Conservation (phyloP, 257 asterid genomes). For the Lantana camara region DNA sequence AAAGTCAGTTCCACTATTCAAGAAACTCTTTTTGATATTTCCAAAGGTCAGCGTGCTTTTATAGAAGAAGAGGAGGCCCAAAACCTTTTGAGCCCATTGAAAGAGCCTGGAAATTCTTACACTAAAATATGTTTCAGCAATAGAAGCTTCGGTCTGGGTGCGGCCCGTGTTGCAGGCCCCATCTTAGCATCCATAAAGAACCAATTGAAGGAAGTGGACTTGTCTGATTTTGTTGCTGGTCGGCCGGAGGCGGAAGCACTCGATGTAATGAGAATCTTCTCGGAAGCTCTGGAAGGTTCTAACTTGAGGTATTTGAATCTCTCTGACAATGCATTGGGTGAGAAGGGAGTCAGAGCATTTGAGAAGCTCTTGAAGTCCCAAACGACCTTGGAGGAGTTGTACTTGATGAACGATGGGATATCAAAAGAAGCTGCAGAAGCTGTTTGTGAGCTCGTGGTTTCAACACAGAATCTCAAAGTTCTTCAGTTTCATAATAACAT, state of each 20-base stretch:
- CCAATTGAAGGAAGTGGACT: slow-evolving; percentile 83
- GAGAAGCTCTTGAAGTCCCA: slow-evolving; percentile 80
- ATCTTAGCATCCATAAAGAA: slow-evolving; percentile 66
- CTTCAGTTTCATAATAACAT: slow-evolving; percentile 94
- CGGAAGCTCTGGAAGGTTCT: slow-evolving; percentile 88
- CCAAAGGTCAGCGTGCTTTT: slow-evolving; percentile 83
- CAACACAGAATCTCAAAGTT: slow-evolving; percentile 63
- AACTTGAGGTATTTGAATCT: slow-evolving; percentile 69
- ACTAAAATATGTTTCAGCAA: slow-evolving; percentile 88
- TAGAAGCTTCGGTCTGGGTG: slow-evolving; percentile 82
- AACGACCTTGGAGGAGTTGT: slow-evolving; percentile 71
- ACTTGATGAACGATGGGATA: slow-evolving; percentile 87
- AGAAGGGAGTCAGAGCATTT: slow-evolving; percentile 93
- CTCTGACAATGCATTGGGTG: slow-evolving; percentile 93
- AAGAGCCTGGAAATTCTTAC: slow-evolving; percentile 69
- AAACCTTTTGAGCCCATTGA: slow-evolving; percentile 73
- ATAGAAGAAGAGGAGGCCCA: slow-evolving; percentile 79
- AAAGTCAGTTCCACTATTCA: slow-evolving; percentile 31
- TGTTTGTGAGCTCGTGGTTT: slow-evolving; percentile 78
- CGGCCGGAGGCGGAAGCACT: slow-evolving; percentile 94
- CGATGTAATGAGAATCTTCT: slow-evolving; percentile 85
- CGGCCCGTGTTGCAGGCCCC: slow-evolving; percentile 87
- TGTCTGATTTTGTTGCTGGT: slow-evolving; percentile 97
- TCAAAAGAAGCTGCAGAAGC: slow-evolving; percentile 96
- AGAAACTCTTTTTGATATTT: slow-evolving; percentile 70